Base-by-base conservation (phyloP, 108 stramenopile species). In the Epipyxis sp. region DNA sequence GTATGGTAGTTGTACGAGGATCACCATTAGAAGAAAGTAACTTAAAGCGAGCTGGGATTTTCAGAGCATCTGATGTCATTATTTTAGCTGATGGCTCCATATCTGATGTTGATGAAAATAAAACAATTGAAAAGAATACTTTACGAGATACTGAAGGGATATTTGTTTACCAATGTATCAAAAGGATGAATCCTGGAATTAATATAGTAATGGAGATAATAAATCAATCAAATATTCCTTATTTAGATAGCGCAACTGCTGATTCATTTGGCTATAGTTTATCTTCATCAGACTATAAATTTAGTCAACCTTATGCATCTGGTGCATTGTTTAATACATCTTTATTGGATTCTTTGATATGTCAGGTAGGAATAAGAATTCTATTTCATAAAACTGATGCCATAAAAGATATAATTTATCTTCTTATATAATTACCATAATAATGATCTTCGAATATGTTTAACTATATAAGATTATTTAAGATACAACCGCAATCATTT, bases 21-120 rank as follows among this genome's bases (percentile, higher is more conserved):
- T 74, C 71, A 6, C 71, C 34, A 6, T 57, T 74, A 42, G 71
- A 74, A 74, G 71, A 74, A 39, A 54, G 46, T 32, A 13, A 6
- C 43, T 32, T 74, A 34, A 10, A 37, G 16, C 71, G 71, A 6
- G 71, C 71, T 27, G 71, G 71, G 16, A 57, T 74, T 34, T 74
- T 74, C 50, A 37, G 71, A 30, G 71, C 71, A 13, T 6, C 71
- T 6, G 42, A 74, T 27, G 71, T 74, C 3, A 42, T 74, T 32
- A 42, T 74, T 34, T 6, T 74, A 32, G 71, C 71, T 13, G 71
- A 74, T 25, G 71, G 71, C 3, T 35, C 46, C 3, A 42, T 13
- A 20, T 67, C 65, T 13, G 42, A 67, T 67, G 20, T 67, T 13
- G 65, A 67, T 13, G 46, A 6, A 50, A n/a, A n/a, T n/a, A n/a